Conservation (phyloP, 176 grass and related monocot genomes). For the Tillandsia leiboldiana region DNA sequence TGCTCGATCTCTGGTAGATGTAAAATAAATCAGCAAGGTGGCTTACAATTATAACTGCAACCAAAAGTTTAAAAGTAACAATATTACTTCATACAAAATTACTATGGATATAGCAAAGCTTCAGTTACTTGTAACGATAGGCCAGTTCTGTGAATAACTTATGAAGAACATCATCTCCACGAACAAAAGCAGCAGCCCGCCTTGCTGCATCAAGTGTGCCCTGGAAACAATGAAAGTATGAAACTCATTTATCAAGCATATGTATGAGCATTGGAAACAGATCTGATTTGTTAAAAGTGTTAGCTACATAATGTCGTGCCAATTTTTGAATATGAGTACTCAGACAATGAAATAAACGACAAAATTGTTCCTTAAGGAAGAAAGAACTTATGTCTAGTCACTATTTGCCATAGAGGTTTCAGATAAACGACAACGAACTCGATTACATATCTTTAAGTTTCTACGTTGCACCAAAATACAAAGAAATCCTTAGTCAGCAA, state of each 20-base stretch:
- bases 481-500: no score
- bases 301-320: neutral
- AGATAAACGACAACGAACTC: no score
- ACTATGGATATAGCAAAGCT: neutral
- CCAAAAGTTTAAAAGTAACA: neutral
- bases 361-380: no score
- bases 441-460: no score
- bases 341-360: no score
- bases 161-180: conserved; percentile 88
- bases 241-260: neutral
- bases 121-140: conserved; percentile 71
- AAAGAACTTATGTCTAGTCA: no score
- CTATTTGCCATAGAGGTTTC: no score
- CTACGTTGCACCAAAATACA: no score
- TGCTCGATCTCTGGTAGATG: conserved; percentile 45
- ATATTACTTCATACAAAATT: neutral
- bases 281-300: neutral
- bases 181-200: conserved; percentile 68
- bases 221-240: conserved; percentile 26
- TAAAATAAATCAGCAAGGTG: neutral
- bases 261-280: neutral
- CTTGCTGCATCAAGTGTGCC: conserved; percentile 61
- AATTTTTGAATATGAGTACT: neutral
- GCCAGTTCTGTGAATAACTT: conserved; percentile 92
- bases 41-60: neutral